Evolutionary conservation across 441 rosid genomes (phyloP).

Genomic region (Dalechampia spathulata): DNA sequence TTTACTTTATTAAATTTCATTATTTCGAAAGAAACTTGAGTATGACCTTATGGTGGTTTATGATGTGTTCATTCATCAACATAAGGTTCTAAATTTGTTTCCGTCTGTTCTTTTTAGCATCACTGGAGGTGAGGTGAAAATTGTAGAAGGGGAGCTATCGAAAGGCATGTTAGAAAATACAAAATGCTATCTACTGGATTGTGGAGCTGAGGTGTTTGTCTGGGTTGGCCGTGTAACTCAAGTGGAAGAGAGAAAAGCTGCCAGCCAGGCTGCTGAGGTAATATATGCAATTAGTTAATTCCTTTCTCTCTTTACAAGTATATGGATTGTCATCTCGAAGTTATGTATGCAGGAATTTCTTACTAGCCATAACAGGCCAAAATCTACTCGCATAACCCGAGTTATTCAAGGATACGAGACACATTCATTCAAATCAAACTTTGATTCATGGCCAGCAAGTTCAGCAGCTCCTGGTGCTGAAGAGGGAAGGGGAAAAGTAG

Average conservation of each 20-base stretch:
- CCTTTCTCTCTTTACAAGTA: slow-evolving; percentile 14
- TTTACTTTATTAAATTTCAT: neutral
- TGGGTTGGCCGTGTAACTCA: slow-evolving; percentile 99
- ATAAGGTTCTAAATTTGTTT: slow-evolving; percentile 24
- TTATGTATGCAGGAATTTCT: slow-evolving; percentile 61
- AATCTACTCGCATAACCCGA: slow-evolving; percentile 70
- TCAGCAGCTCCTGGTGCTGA: slow-evolving; percentile 69
- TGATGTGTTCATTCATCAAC: neutral
- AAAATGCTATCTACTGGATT: slow-evolving; percentile 80
- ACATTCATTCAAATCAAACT: slow-evolving; percentile 82
- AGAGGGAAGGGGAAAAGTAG: slow-evolving; percentile 99
- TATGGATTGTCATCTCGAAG: slow-evolving; percentile 24
- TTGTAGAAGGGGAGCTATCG: slow-evolving; percentile 76
- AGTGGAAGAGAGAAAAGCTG: slow-evolving; percentile 95
- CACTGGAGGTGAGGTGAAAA: slow-evolving; percentile 53
- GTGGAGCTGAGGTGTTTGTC: slow-evolving; percentile 84
- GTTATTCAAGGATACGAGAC: slow-evolving; percentile 96
- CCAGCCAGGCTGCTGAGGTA: slow-evolving; percentile 85
- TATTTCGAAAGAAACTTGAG: slow-evolving; percentile 3
- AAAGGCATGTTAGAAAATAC: slow-evolving; percentile 84
- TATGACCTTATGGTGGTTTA: neutral
- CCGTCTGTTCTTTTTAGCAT: slow-evolving; percentile 38
- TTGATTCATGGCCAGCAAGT: slow-evolving; percentile 95
- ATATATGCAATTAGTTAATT: slow-evolving; percentile 13
- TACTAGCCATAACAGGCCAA: slow-evolving; percentile 76